These are phyloP conservation scores for Tritrichomonas musculus DNA, from an alignment of 208 protist species.

Conservation along the genomic window DNA sequence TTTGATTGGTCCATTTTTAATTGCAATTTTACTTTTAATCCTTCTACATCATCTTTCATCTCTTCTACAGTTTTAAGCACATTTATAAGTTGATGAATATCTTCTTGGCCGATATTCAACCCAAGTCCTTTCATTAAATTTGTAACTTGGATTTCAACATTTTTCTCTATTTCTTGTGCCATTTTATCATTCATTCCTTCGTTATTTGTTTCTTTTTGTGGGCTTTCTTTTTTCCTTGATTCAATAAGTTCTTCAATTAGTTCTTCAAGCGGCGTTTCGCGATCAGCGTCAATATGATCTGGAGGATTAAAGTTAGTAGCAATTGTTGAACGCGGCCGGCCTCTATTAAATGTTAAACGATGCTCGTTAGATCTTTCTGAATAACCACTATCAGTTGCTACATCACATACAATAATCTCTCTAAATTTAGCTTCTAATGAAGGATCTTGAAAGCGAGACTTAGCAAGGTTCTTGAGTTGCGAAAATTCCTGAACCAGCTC, in stretches of 20 bases:
- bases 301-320: not conserved
- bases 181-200: not conserved
- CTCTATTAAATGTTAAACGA: not conserved
- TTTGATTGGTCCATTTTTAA: slow-evolving; percentile 5
- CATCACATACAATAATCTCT: not conserved
- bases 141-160: not conserved
- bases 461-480: not conserved
- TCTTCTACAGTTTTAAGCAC: not conserved
- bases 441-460: too few relatives aligned
- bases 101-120: not conserved
- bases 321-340: not conserved
- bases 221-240: not conserved
- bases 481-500: not conserved
- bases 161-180: not conserved
- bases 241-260: not conserved
- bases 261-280: not conserved
- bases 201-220: not conserved
- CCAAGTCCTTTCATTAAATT: not conserved
- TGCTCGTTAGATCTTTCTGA: not conserved
- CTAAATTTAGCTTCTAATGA: not conserved
- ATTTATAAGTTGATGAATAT: not conserved
- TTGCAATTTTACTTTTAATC: not conserved
- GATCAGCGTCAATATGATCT: not conserved
- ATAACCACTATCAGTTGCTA: not conserved
- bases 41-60: not conserved